Conservation (phyloP, 495 filamentous ascomycete genomes). For the Hypoxylon lienhwacheense region DNA sequence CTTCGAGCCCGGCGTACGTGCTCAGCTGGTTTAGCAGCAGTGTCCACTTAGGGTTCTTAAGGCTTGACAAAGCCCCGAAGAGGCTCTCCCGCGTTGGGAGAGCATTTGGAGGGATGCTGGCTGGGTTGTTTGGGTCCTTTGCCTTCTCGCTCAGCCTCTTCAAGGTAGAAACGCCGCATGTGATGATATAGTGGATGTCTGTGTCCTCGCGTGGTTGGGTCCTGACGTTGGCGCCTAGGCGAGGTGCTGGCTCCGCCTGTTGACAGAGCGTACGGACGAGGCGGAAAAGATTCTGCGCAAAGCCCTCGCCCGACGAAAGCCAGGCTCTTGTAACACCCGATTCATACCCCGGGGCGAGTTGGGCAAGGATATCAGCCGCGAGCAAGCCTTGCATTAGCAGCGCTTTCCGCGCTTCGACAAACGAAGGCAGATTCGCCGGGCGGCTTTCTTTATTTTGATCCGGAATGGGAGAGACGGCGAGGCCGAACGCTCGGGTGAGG, state of each 20-base stretch:
- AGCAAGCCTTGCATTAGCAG: conserved; percentile 88
- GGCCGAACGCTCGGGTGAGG: conserved; percentile 83
- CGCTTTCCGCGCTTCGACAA: conserved; percentile 80
- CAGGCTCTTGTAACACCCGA: conserved; percentile 72
- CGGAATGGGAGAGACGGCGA: conserved; percentile 83
- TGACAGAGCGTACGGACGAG: conserved; percentile 70
- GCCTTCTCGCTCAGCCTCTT: conserved; percentile 71
- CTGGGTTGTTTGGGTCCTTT: conserved; percentile 59
- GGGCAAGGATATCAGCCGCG: conserved; percentile 83
- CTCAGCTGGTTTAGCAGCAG: conserved; percentile 71
- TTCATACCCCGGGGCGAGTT: conserved; percentile 72
- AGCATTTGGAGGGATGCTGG: conserved; percentile 62
- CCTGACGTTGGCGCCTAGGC: conserved; percentile 36
- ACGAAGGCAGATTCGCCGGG: conserved; percentile 53
- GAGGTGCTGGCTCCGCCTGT: conserved; percentile 52
- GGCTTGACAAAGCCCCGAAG: conserved; percentile 63
- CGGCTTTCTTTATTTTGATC: conserved; percentile 55
- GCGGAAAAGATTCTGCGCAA: conserved; percentile 74
- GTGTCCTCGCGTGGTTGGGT: conserved; percentile 45
- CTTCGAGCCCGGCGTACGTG: conserved; percentile 67
- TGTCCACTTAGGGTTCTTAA: conserved; percentile 55
- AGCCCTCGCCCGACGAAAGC: conserved; percentile 84
- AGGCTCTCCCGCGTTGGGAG: conserved; percentile 72
- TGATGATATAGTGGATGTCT: conserved; percentile 62
- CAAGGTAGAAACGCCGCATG: conserved; percentile 70